phyloP scores from a whole-genome alignment of 192 early-diverging fungal genomes.

The Gonapodya sp. region DNA sequence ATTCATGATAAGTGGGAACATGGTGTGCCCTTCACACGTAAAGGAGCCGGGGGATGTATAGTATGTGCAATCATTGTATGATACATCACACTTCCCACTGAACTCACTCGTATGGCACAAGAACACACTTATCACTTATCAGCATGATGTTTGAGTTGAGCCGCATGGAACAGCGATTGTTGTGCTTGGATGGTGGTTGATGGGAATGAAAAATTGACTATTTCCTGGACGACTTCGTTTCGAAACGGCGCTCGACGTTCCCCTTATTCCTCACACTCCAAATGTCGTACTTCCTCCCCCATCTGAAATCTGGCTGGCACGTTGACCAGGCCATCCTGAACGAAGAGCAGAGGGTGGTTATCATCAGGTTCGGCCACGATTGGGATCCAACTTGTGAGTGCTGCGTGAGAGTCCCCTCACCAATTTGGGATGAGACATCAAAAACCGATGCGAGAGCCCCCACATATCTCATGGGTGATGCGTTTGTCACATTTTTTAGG shows the following conservation, averaged over 20 bases:
- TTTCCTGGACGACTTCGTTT: too few relatives aligned
- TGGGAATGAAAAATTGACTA: too few relatives aligned
- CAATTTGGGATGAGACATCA: neutral
- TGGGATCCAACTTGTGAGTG: conserved; percentile 39
- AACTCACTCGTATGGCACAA: conserved; percentile 78
- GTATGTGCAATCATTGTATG: neutral
- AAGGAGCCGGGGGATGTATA: neutral
- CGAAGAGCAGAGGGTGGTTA: conserved; percentile 94
- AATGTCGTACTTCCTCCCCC: conserved; percentile 12
- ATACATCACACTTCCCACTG: neutral
- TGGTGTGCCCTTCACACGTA: conserved; percentile 35
- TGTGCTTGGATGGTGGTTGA: too few relatives aligned
- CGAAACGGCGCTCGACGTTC: too few relatives aligned
- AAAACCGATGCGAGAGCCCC: neutral
- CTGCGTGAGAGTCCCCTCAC: neutral
- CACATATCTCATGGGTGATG: neutral
- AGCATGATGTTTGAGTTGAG: neutral
- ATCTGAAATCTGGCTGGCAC: conserved; percentile 63
- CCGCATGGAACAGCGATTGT: too few relatives aligned
- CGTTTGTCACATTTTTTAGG: conserved; percentile 29
- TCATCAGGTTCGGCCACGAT: conserved; percentile 96
- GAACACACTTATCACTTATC: conserved; percentile 28
- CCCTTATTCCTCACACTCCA: neutral
- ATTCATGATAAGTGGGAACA: conserved; percentile 83
- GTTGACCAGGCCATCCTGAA: conserved; percentile 97